Conservation (phyloP, 2,329 filamentous ascomycete genomes). For the Ascochyta koolunga region DNA sequence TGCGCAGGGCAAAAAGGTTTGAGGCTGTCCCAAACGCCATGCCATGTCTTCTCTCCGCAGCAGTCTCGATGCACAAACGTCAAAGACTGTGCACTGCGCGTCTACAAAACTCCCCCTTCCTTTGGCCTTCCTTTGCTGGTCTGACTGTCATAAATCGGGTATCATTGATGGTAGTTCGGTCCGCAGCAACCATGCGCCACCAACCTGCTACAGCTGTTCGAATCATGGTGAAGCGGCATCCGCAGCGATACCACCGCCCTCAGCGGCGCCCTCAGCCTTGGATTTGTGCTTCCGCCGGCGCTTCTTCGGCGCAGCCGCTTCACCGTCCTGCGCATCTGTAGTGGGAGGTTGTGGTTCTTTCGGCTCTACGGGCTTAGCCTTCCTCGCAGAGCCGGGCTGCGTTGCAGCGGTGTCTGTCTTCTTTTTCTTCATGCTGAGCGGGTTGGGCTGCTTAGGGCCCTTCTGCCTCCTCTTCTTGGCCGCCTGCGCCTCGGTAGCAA, state of each 20-base stretch:
- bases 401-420: constrained; percentile 55
- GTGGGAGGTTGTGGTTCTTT: constrained; percentile 10
- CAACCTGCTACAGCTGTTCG: neutral
- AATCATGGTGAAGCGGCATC: constrained; percentile 28
- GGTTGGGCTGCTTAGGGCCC: constrained; percentile 73
- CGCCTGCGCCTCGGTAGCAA: constrained; percentile 26
- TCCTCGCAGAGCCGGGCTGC: constrained; percentile 20
- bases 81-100: neutral
- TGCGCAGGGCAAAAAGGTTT: constrained; percentile 58
- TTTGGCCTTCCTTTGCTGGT: neutral
- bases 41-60: neutral
- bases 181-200: neutral
- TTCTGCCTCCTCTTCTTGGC: constrained; percentile 60
- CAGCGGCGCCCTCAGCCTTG: constrained; percentile 35
- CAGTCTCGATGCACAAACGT: neutral
- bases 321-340: constrained; percentile 26
- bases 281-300: constrained; percentile 50
- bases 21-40: constrained; percentile 5
- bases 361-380: constrained; percentile 16
- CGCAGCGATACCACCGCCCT: constrained; percentile 17
- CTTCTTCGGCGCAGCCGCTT: constrained; percentile 41
- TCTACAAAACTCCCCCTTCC: neutral
- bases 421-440: constrained; percentile 71
- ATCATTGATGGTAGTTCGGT: constrained; percentile 9
- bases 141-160: constrained; percentile 8